These are phyloP conservation scores for Sarocladium brachiariae DNA, from an alignment of 2,329 filamentous ascomycete species.

Conservation along the genomic window DNA sequence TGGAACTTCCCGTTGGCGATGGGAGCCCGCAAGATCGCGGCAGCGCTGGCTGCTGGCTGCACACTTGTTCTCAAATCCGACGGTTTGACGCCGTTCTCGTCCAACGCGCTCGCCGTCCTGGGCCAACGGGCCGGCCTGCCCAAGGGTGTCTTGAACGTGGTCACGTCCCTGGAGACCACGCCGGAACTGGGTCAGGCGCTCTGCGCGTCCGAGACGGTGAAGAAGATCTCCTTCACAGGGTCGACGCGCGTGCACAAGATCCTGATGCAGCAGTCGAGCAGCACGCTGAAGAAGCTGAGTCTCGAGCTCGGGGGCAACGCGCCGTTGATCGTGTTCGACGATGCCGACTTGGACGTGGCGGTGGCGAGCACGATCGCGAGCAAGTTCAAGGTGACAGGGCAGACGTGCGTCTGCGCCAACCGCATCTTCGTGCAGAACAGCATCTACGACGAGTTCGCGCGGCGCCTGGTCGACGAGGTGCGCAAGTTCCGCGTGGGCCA, in stretches of 20 bases:
- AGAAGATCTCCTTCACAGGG: slow-evolving; percentile 71
- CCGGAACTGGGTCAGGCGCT: slow-evolving; percentile 56
- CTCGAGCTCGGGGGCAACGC: slow-evolving; percentile 67
- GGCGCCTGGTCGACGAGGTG: slow-evolving; percentile 59
- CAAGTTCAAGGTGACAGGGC: slow-evolving; percentile 85
- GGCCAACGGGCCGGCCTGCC: slow-evolving; percentile 66
- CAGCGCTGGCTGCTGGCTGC: slow-evolving; percentile 63
- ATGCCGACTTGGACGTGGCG: slow-evolving; percentile 61
- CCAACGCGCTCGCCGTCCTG: slow-evolving; percentile 60
- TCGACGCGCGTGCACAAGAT: slow-evolving; percentile 40
- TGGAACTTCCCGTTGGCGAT: slow-evolving; percentile 58
- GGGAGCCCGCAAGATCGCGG: slow-evolving; percentile 37
- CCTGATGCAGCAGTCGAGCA: slow-evolving; percentile 65
- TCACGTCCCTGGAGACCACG: slow-evolving; percentile 61
- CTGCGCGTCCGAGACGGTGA: slow-evolving; percentile 55
- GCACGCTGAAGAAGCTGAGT: slow-evolving; percentile 57
- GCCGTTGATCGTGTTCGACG: slow-evolving; percentile 69
- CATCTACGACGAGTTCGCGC: slow-evolving; percentile 64
- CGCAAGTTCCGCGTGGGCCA: slow-evolving; percentile 62
- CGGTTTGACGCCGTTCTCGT: slow-evolving; percentile 66
- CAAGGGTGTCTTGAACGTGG: slow-evolving; percentile 37
- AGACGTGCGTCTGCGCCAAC: slow-evolving; percentile 85
- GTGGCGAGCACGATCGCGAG: slow-evolving; percentile 57
- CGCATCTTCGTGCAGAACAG: slow-evolving; percentile 66
- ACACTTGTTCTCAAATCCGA: slow-evolving; percentile 66